These are phyloP conservation scores for Leccinum rimulosum DNA, from an alignment of 768 basidiomycete genomes.

Conservation along the genomic window DNA sequence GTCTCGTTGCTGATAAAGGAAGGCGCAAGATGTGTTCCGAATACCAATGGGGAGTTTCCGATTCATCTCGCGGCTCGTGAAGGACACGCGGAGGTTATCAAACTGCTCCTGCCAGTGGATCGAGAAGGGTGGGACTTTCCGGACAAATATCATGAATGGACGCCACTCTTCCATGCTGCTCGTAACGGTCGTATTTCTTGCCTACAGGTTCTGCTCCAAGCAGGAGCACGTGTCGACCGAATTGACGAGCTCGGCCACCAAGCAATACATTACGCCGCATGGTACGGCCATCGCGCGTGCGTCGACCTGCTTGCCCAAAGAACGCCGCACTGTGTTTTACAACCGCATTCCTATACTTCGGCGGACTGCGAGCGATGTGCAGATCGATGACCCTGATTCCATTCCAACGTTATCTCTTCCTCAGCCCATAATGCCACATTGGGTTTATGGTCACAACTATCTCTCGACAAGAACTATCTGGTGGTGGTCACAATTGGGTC, in stretches of 20 bases:
- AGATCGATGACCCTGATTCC: conserved; percentile 76
- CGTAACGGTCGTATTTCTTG: conserved; percentile 78
- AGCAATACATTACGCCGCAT: conserved; percentile 92
- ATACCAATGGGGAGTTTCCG: conserved; percentile 95
- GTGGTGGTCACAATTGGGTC: conserved; percentile 81
- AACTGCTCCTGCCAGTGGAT: conserved; percentile 63
- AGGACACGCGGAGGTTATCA: conserved; percentile 85
- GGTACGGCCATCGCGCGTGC: conserved; percentile 84
- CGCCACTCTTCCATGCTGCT: conserved; percentile 93
- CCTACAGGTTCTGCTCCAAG: conserved; percentile 73
- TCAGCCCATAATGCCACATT: conserved; percentile 97
- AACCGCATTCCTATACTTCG: conserved; percentile 20
- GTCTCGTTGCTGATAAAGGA: conserved; percentile 72
- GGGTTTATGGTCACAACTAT: conserved; percentile 95
- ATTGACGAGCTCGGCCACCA: conserved; percentile 83
- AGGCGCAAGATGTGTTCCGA: conserved; percentile 77
- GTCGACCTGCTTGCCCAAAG: conserved; percentile 50
- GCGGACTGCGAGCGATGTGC: conserved; percentile 30
- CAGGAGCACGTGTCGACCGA: conserved; percentile 71
- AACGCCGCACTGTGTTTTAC: conserved; percentile 13
- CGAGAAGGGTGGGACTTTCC: conserved; percentile 80
- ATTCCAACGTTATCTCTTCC: conserved; percentile 95
- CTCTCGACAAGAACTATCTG: conserved; percentile 77
- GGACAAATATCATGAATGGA: conserved; percentile 99
- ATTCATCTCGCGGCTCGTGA: conserved; percentile 94